Evolutionary conservation across 1,284 basidiomycete genomes (phyloP).

Genomic region (Moesziomyces antarcticus): DNA sequence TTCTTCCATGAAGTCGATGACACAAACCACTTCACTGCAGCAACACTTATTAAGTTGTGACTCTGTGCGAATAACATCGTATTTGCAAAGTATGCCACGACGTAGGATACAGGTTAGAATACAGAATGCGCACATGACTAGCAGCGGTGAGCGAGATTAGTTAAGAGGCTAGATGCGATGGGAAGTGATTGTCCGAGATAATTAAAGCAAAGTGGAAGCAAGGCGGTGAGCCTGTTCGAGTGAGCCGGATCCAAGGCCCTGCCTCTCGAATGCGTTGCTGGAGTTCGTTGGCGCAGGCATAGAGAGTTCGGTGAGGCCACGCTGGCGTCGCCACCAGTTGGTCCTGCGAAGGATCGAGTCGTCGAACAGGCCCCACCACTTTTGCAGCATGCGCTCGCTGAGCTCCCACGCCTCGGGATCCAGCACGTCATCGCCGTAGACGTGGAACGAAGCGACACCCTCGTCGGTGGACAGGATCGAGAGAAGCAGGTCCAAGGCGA

Average conservation of each 20-base stretch:
- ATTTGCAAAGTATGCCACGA: neutral
- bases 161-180: neutral
- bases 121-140: slow-evolving; percentile 7
- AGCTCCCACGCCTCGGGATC: slow-evolving; percentile 53
- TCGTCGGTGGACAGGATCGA: slow-evolving; percentile 25
- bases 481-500: slow-evolving; percentile 37
- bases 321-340: slow-evolving; percentile 53
- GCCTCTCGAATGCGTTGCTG: slow-evolving; percentile 11
- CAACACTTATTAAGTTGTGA: no score
- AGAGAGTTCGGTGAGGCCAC: slow-evolving; percentile 21
- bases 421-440: slow-evolving; percentile 48
- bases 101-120: slow-evolving; percentile 17
- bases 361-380: slow-evolving; percentile 56
- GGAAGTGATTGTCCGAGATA: slow-evolving; percentile 15
- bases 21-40: neutral
- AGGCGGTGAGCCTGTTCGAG: slow-evolving; percentile 27
- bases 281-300: neutral
- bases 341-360: slow-evolving; percentile 33
- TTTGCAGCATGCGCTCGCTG: slow-evolving; percentile 26
- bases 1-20: slow-evolving; percentile 71
- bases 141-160: neutral
- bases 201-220: slow-evolving; percentile 11
- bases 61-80: neutral
- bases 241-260: slow-evolving; percentile 38
- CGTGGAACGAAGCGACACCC: slow-evolving; percentile 24